phyloP scores from a whole-genome alignment of 345 rosid species.

The Lepidium sativum region DNA sequence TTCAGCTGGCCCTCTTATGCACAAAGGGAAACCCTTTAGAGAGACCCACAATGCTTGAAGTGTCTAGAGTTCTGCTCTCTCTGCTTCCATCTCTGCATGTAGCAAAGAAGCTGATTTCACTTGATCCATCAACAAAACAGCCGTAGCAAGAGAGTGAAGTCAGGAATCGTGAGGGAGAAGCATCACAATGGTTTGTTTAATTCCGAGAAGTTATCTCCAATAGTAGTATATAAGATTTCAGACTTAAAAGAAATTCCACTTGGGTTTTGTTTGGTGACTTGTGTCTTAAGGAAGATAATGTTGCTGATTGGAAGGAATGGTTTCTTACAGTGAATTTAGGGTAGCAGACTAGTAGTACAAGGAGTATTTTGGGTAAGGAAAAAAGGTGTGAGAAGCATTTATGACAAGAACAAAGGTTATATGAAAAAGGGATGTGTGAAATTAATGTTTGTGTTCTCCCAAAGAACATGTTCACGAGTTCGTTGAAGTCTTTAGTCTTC shows the following conservation, averaged over 20 bases:
- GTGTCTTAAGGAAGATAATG: slow-evolving; percentile 1
- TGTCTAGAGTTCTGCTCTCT: slow-evolving; percentile 57
- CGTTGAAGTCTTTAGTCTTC: slow-evolving; percentile 6
- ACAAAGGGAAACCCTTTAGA: slow-evolving; percentile 61
- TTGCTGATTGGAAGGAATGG: neutral
- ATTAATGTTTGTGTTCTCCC: slow-evolving; percentile 23
- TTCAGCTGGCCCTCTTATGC: slow-evolving; percentile 78
- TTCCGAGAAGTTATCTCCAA: slow-evolving; percentile 64
- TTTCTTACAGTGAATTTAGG: slow-evolving; percentile 6
- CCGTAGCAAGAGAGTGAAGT: slow-evolving; percentile 6
- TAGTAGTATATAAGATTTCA: slow-evolving; percentile 39
- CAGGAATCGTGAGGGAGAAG: slow-evolving; percentile 13
- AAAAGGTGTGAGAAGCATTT: slow-evolving; percentile 4
- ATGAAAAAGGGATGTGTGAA: slow-evolving; percentile 13
- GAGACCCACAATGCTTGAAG: slow-evolving; percentile 91
- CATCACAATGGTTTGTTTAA: slow-evolving; percentile 59
- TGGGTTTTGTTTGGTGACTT: slow-evolving; percentile 7
- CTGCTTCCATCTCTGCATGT: slow-evolving; percentile 45
- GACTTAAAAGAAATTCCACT: neutral
- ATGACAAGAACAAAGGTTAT: slow-evolving; percentile 12
- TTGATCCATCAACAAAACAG: slow-evolving; percentile 40
- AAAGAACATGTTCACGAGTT: slow-evolving; percentile 25
- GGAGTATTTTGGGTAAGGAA: slow-evolving; percentile 13
- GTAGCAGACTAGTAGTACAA: neutral
- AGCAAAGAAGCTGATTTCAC: slow-evolving; percentile 27